phyloP scores from a whole-genome alignment of 345 rosid species.

The Gossypioides kirkii region DNA sequence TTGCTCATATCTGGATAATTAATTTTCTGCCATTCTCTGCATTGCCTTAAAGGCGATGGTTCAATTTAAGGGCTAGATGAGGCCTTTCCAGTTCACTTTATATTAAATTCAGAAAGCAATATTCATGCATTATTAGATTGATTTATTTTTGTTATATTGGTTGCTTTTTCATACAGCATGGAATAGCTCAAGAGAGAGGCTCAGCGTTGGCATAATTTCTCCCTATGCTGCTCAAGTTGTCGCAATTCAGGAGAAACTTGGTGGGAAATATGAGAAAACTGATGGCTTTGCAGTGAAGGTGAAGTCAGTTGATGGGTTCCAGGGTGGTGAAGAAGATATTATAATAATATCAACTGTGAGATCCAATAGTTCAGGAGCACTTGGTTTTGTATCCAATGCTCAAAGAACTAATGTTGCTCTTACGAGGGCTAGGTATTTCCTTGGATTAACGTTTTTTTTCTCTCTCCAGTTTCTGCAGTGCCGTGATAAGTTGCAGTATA shows the following conservation, averaged over 20 bases:
- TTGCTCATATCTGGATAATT: not conserved
- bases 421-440: conserved; percentile 41
- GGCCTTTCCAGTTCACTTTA: not conserved
- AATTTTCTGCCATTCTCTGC: no score
- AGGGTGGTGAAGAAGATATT: conserved; percentile 41
- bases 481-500: not conserved
- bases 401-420: conserved; percentile 38
- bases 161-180: conserved; percentile 23
- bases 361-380: conserved; percentile 20
- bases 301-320: conserved; percentile 37
- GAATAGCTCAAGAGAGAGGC: conserved; percentile 21
- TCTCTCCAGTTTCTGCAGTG: not conserved
- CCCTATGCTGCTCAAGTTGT: conserved; percentile 39
- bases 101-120: not conserved
- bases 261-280: conserved; percentile 1
- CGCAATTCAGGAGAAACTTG: conserved; percentile 31
- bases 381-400: conserved; percentile 28
- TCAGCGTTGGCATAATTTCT: conserved; percentile 37
- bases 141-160: not conserved
- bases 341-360: conserved; percentile 44
- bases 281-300: conserved; percentile 30
- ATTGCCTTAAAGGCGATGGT: not conserved
- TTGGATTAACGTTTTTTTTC: not conserved
- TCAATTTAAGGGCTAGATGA: not conserved
- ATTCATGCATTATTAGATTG: not conserved